Evolutionary conservation across 306 rosid species (phyloP), one percentile per base, ranked within the genome.

Genomic region (Prunus mira): DNA sequence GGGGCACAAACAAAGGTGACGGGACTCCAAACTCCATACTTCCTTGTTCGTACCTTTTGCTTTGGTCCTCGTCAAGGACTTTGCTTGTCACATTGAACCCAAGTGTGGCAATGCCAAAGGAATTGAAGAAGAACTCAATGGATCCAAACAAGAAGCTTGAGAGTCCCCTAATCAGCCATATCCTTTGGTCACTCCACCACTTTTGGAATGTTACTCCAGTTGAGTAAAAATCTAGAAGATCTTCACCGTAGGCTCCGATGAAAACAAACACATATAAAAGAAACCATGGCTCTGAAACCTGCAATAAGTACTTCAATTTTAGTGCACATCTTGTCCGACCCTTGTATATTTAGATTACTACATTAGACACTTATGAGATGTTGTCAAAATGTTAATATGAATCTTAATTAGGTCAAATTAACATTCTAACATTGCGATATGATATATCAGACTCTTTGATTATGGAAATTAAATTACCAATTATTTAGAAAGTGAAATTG

Each of bases 121-220:
- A 77, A 15, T 74, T 71, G 20, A 80, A 43, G 0, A 62, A n/a
- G 67, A 43, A 82, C 82, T 84, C 90, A 0, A 28, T 24, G 13
- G 22, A 30, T 27, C 82, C 88, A 32, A 87, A 84, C 24, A 75
- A 17, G 66, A 2, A 57, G 68, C 82, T 43, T 13, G 88, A 77
- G 20, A 80, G 74, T 3, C 80, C 72, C 54, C 83, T 82, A 50
- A 80, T 20, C 78, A 85, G 73, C 91, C 91, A 84, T 65, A 84
- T 84, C 63, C 88, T 82, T 28, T 87, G 88, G n/a, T 84, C 82
- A 49, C 75, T 82, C 85, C 91, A 87, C 88, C 87, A 84, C 46
- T 56, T 75, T 1, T 24, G 32, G 24, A 87, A 49, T 24, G 83
- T 63, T 34, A 76, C 58, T 32, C 85, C 86, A 0, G 45, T 73